Base-by-base conservation (phyloP, 768 basidiomycete species). In the Daedaleopsis nitida region DNA sequence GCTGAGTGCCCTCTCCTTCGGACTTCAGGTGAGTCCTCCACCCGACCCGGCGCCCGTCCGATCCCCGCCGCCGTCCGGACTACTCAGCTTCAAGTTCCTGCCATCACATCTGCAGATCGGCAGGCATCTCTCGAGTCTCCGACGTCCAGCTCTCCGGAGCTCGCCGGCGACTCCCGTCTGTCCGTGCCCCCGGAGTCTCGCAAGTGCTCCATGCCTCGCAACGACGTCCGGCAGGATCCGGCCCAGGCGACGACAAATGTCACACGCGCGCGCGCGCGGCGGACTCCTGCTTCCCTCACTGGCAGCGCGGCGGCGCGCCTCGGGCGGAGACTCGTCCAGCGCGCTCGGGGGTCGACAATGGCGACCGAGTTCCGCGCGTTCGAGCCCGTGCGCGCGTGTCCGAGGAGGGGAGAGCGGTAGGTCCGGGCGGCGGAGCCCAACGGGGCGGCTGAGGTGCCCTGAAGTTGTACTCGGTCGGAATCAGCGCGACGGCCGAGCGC, bases 91-190 rank as follows among this genome's bases (percentile, higher is more conserved):
- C 68, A n/a, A n/a, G n/a, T n/a, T n/a, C n/a, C n/a, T n/a, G n/a
- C 77, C 93, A 43, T 74, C 84, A 3, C 88, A 88, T 71, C 73
- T 89, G 7, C 89, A 95, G 74, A 78, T 94, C 16, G 1, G 86
- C 86, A 2, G 95, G 94, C 69, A 89, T 91, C 52, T 83, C 89
- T n/a, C n/a, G n/a, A n/a, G n/a, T n/a, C n/a, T 1, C 77, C 82
- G 39, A 71, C 77, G 77, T 21, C 70, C 63, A 24, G 68, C 35
- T 27, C 65, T 69, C 38, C 72, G 60, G 51, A 75, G 43, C 61
- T 66, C 65, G 80, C 48, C n/a, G n/a, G n/a, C n/a, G n/a, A n/a
- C n/a, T n/a, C n/a, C n/a, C n/a, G n/a, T n/a, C n/a, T n/a, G n/a
- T n/a, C n/a, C n/a, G n/a, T n/a, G 7, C 84, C 86, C 54, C 61